Evolutionary conservation across 306 rosid species (phyloP).

Genomic region (Betula pendula): DNA sequence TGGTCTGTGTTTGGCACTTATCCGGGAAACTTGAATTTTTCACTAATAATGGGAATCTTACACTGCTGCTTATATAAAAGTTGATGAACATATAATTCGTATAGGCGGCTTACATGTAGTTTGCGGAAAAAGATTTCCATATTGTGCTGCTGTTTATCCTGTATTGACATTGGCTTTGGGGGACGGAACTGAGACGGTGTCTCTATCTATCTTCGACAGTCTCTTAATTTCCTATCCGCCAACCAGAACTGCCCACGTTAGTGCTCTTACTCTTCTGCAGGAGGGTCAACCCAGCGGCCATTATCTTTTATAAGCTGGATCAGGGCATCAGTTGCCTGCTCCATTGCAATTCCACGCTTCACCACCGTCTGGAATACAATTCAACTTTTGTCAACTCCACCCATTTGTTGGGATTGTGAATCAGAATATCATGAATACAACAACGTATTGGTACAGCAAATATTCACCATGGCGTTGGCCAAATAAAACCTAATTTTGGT

Average conservation of each 20-base stretch:
- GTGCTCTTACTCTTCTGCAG: conserved; percentile 55
- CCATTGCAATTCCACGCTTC: conserved; percentile 94
- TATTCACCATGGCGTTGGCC: not conserved
- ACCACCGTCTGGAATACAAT: conserved; percentile 69
- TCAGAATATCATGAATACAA: not conserved
- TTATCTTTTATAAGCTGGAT: conserved; percentile 88
- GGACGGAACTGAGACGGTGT: not conserved
- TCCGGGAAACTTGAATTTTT: not conserved
- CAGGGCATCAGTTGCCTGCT: conserved; percentile 85
- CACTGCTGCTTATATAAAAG: conserved; percentile 1
- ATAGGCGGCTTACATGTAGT: not conserved
- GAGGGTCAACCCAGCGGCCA: conserved; percentile 95
- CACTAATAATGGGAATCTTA: conserved; percentile 7
- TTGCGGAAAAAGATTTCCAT: not conserved
- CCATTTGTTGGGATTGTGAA: not conserved
- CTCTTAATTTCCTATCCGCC: conserved; percentile 13
- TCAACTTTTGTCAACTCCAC: conserved; percentile 27
- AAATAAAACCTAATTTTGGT: not conserved
- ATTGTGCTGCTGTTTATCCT: not conserved
- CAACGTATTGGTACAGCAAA: too few relatives aligned
- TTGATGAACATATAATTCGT: not conserved
- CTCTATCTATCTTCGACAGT: not conserved
- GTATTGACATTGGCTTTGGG: not conserved
- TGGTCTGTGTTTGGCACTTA: not conserved
- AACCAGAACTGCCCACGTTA: conserved; percentile 3